Percentiles rank a stretch among this genome's conserved stretches.
Evolutionary conservation across 306 rosid genomes (phyloP).

Genomic region (Dryas drummondii): DNA sequence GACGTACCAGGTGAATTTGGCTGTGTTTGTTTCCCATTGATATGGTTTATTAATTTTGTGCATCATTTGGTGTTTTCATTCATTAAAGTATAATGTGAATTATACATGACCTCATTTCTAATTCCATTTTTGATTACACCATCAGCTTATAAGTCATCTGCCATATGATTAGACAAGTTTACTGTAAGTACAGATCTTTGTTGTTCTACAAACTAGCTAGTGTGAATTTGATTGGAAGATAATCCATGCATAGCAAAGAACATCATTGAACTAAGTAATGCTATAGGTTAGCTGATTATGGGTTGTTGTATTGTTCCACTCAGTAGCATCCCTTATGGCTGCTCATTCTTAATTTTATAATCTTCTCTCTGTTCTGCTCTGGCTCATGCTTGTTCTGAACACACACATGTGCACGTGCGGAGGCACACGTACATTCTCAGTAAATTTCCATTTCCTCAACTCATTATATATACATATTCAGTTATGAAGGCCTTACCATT

Average conservation of each 20-base stretch:
- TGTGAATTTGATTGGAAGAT: not conserved
- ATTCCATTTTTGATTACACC: not conserved
- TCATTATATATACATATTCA: not conserved
- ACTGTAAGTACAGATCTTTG: not conserved
- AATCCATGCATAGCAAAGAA: not conserved
- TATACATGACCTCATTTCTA: not conserved
- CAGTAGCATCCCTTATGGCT: too few relatives aligned
- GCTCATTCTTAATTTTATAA: too few relatives aligned
- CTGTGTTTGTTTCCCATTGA: slow-evolving; percentile 5
- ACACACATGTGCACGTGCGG: too few relatives aligned
- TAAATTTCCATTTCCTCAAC: not conserved
- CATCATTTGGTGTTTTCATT: not conserved
- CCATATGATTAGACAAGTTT: not conserved
- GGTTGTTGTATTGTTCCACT: too few relatives aligned
- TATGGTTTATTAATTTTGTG: not conserved
- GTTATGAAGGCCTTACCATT: not conserved
- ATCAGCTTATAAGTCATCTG: not conserved
- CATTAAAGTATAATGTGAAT: not conserved
- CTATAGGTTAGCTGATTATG: not conserved
- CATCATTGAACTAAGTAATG: too few relatives aligned
- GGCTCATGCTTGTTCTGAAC: too few relatives aligned
- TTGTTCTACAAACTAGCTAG: not conserved
- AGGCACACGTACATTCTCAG: not conserved
- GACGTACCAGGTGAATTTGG: slow-evolving; percentile 62
- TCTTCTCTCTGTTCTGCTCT: too few relatives aligned